These are phyloP conservation scores for Cicer judaicum DNA, from an alignment of 306 rosid species.

Conservation along the genomic window DNA sequence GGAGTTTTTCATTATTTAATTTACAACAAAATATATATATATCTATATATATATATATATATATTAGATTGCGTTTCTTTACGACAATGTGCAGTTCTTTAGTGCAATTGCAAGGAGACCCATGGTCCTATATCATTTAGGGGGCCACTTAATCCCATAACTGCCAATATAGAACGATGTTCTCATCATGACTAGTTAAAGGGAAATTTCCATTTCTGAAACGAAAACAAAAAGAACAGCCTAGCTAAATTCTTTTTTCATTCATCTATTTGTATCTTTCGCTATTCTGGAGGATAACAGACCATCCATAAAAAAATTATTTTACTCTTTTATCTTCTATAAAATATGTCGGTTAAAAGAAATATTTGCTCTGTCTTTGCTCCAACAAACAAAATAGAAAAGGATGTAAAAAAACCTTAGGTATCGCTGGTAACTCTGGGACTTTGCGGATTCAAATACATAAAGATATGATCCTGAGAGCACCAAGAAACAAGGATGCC, in stretches of 20 bases:
- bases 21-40: neutral
- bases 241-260: neutral
- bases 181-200: conserved; percentile 3
- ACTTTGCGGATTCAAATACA: conserved; percentile 73
- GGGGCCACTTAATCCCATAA: neutral
- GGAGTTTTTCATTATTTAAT: neutral
- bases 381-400: conserved; percentile 31
- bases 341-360: neutral
- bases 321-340: neutral
- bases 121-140: neutral
- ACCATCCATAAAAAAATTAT: conserved; percentile 14
- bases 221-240: neutral
- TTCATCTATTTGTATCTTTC: neutral
- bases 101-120: neutral
- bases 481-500: conserved; percentile 89
- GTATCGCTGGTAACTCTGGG: conserved; percentile 77
- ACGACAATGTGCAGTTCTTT: conserved; percentile 4
- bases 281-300: conserved; percentile 1
- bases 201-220: neutral
- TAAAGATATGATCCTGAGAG: conserved; percentile 81
- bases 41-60: neutral
- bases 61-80: neutral
- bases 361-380: neutral
- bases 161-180: neutral
- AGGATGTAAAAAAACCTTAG: conserved; percentile 59